Evolutionary conservation across 2,329 filamentous ascomycete genomes (phyloP).

Genomic region (Fonsecaea multimorphosa): DNA sequence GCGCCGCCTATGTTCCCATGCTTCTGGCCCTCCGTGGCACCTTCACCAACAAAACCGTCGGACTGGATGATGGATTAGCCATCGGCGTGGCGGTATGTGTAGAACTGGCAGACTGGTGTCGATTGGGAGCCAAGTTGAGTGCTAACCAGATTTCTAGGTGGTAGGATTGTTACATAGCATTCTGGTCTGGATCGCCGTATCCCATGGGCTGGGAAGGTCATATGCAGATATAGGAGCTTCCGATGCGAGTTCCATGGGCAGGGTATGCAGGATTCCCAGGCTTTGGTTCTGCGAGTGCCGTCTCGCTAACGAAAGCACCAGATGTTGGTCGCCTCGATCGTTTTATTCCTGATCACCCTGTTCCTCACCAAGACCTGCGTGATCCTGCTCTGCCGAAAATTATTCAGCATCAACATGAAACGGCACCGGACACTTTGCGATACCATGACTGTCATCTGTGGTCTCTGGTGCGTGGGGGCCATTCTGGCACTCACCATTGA

Average conservation of each 20-base stretch:
- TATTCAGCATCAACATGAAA: conserved; percentile 26
- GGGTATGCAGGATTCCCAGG: conserved; percentile 4
- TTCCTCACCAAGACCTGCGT: conserved; percentile 21
- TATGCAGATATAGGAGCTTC: conserved; percentile 17
- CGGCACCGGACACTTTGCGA: conserved; percentile 14
- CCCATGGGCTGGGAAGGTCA: conserved; percentile 22
- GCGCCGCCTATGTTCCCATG: conserved; percentile 24
- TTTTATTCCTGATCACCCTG: conserved; percentile 17
- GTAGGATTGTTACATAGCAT: conserved; percentile 17
- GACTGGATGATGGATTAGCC: conserved; percentile 22
- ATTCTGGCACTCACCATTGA: conserved; percentile 18
- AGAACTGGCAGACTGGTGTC: background rate
- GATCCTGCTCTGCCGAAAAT: conserved; percentile 11
- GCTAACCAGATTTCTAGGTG: background rate
- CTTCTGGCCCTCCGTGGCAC: conserved; percentile 21
- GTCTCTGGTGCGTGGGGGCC: conserved; percentile 7
- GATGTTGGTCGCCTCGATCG: conserved; percentile 16
- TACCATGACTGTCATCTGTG: background rate
- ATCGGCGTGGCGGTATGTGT: conserved; percentile 17
- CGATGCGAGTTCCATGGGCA: conserved; percentile 16
- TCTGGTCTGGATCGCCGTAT: conserved; percentile 22
- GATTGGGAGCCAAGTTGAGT: background rate
- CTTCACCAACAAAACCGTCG: conserved; percentile 12
- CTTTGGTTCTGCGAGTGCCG: background rate
- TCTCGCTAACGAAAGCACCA: background rate